phyloP scores from a whole-genome alignment of 768 basidiomycete genomes.

The Solioccasus polychromus region DNA sequence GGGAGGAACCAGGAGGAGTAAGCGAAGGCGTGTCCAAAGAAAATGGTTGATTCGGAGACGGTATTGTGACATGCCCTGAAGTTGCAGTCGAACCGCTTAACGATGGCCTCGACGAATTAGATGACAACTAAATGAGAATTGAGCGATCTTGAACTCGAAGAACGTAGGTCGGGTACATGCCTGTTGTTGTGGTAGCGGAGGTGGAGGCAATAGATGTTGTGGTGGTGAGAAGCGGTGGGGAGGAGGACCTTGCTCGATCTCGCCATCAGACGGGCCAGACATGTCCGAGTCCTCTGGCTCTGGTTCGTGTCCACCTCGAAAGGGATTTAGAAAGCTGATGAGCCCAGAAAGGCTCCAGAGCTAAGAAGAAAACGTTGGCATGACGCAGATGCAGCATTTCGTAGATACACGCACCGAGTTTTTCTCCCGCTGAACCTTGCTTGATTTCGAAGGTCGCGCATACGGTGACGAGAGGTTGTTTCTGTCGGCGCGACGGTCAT shows the following conservation, averaged over 20 bases:
- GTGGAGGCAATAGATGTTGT: conserved; percentile 18
- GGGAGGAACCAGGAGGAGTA: conserved; percentile 19
- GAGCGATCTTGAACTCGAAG: conserved; percentile 20
- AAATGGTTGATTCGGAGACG: conserved; percentile 17
- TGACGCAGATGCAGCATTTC: not conserved
- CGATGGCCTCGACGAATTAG: conserved; percentile 15
- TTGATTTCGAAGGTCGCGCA: conserved; percentile 36
- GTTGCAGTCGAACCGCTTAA: conserved; percentile 13
- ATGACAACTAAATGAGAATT: conserved; percentile 24
- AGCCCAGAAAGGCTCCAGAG: conserved; percentile 53
- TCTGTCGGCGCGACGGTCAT: conserved; percentile 39
- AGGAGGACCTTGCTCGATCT: conserved; percentile 28
- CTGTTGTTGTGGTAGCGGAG: conserved; percentile 22
- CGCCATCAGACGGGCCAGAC: conserved; percentile 21
- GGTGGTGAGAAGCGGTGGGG: conserved; percentile 25
- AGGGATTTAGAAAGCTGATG: conserved; percentile 51
- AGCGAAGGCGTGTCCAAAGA: conserved; percentile 16
- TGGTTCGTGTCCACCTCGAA: conserved; percentile 25
- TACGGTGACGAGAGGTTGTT: conserved; percentile 54
- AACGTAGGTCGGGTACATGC: conserved; percentile 23
- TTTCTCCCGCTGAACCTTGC: conserved; percentile 30
- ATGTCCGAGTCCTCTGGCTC: conserved; percentile 23
- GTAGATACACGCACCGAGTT: conserved; percentile 44
- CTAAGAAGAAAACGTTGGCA: conserved; percentile 25
- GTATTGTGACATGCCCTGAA: conserved; percentile 10